A percentile compares a stretch with the other conserved stretches of the same genome.
Evolutionary conservation across 2,329 filamentous ascomycete species (phyloP).

Genomic region (Pleomassaria siparia): DNA sequence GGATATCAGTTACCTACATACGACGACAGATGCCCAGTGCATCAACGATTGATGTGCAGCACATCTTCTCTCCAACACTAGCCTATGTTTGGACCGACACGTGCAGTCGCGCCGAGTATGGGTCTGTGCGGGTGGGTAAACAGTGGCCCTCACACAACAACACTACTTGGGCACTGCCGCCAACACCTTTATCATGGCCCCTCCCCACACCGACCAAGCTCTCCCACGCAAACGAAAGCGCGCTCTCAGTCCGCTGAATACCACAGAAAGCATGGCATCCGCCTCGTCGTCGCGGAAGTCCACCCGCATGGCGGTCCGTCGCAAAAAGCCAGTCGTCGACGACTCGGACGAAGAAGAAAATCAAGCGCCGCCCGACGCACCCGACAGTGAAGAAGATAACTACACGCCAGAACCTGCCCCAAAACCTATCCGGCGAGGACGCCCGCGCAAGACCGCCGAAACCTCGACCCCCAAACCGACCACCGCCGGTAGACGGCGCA

Average conservation of each 20-base stretch:
- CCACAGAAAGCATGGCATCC: constrained; percentile 13
- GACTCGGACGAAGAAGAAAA: constrained; percentile 76
- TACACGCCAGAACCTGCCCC: constrained; percentile 76
- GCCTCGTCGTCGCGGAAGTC: constrained; percentile 53
- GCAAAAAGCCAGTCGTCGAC: constrained; percentile 70
- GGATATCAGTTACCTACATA: too few species aligned
- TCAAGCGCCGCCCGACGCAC: constrained; percentile 58
- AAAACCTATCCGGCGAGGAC: constrained; percentile 59
- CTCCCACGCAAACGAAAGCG: neutral
- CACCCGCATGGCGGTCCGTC: constrained; percentile 64
- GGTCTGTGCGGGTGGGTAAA: neutral
- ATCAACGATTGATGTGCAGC: too few species aligned
- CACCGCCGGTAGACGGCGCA: constrained; percentile 52
- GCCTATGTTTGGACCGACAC: too few species aligned
- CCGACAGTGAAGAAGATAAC: constrained; percentile 72
- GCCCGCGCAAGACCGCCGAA: constrained; percentile 46
- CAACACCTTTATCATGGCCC: neutral
- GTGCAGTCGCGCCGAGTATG: neutral
- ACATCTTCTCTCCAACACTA: too few species aligned
- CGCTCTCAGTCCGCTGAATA: neutral
- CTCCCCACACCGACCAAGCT: neutral
- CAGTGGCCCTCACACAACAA: neutral
- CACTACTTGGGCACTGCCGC: neutral
- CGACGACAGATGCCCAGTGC: too few species aligned
- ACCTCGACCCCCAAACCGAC: constrained; percentile 50